phyloP scores from a whole-genome alignment of 352 stramenopile species.

The Globisporangium perplexum region DNA sequence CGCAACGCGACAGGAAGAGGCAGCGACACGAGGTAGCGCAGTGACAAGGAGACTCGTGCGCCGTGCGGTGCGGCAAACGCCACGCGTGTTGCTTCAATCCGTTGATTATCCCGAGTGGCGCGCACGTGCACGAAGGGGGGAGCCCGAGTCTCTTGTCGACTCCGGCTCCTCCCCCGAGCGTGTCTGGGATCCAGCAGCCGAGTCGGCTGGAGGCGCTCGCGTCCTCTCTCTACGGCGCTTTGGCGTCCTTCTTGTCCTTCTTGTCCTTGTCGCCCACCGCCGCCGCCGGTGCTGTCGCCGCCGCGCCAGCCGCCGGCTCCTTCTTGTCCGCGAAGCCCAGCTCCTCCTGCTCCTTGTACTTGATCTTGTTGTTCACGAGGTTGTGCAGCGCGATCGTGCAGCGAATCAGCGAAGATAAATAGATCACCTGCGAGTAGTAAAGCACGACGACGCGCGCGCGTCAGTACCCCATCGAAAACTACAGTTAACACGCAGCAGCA shows the following conservation, averaged over 20 bases:
- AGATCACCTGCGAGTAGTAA: slow-evolving; percentile 91
- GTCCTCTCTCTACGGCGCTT: slow-evolving; percentile 45
- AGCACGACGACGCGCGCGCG: slow-evolving; percentile 1
- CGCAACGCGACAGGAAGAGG: slow-evolving; percentile 1
- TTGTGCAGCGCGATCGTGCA: slow-evolving; percentile 98
- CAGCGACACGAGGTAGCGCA: no score
- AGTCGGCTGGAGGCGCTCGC: no score
- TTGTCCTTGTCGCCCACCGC: slow-evolving; percentile 18
- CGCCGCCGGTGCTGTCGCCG: slow-evolving; percentile 33
- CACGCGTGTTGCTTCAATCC: background rate
- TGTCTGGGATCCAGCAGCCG: no score
- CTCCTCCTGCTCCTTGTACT: slow-evolving; percentile 90
- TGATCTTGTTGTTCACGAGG: slow-evolving; percentile 99
- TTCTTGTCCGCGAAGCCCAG: slow-evolving; percentile 68
- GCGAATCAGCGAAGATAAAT: slow-evolving; percentile 96
- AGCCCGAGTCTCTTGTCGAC: background rate
- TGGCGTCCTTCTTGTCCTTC: slow-evolving; percentile 42
- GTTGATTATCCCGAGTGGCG: background rate
- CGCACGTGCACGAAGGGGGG: background rate
- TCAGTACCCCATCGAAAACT: background rate
- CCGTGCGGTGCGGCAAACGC: no score
- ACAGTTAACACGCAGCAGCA: no score
- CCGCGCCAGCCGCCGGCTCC: no score
- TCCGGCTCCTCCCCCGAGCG: no score
- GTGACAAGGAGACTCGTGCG: no score